Percentiles rank a stretch among this genome's conserved stretches.
Conservation (phyloP, 23 red algal species). For the Pyropia haitanensis region DNA sequence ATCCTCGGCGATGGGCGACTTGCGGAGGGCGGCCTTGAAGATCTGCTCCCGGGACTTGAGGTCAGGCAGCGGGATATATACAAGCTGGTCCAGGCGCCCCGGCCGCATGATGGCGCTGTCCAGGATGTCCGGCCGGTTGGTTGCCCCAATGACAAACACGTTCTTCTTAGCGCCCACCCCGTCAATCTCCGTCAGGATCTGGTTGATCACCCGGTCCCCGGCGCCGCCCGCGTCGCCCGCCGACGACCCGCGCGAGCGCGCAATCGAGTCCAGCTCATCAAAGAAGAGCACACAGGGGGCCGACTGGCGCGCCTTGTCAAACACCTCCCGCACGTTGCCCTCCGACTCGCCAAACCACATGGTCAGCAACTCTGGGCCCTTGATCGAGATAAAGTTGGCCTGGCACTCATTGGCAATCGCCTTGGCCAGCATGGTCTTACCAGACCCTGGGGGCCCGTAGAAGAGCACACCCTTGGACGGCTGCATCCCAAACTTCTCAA, state of each 20-base stretch:
- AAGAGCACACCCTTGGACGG: conserved; percentile 91
- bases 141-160: conserved; percentile 98
- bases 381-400: conserved; percentile 98
- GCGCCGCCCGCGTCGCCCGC: conserved; percentile 93
- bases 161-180: conserved; percentile 97
- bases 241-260: conserved; percentile 84
- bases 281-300: conserved; percentile 99
- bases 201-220: conserved; percentile 98
- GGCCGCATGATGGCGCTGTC: conserved; percentile 97
- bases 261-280: conserved; percentile 97
- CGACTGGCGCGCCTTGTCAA: conserved; percentile 98
- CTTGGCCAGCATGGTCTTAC: conserved; percentile 97
- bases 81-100: conserved; percentile 91
- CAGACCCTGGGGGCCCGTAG: conserved; percentile 94
- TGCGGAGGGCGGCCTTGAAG: conserved; percentile 87
- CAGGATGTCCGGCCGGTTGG: conserved; percentile 93
- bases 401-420: conserved; percentile 99
- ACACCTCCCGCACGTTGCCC: conserved; percentile 88
- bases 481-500: conserved; percentile 96
- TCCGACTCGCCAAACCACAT: conserved; percentile 99
- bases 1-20: conserved; percentile 85
- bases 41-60: conserved; percentile 76
- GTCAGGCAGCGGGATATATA: conserved; percentile 97
- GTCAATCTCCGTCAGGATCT: conserved; percentile 98
- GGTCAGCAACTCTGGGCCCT: conserved; percentile 95